These are phyloP conservation scores for Casaregolazyma suthepensis DNA, from an alignment of 1,139 yeast species.

Conservation along the genomic window DNA sequence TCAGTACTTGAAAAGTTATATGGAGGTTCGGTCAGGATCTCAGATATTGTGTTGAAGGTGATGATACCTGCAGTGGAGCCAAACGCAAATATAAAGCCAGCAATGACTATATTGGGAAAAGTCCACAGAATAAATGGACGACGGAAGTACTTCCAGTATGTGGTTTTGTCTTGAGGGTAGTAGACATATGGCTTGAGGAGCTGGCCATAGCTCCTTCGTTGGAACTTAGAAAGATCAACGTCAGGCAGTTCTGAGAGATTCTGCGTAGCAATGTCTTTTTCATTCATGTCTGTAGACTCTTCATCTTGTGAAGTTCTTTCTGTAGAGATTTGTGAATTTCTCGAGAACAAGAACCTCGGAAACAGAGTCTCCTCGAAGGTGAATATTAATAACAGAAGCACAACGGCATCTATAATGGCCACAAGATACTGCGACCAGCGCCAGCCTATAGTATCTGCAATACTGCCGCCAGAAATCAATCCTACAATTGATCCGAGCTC, in stretches of 20 bases:
- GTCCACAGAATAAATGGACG: conserved; percentile 14
- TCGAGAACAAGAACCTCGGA: conserved; percentile 22
- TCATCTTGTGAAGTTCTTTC: neutral
- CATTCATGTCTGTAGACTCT: neutral
- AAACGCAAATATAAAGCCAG: conserved; percentile 56
- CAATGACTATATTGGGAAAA: conserved; percentile 35
- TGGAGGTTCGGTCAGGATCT: conserved; percentile 45
- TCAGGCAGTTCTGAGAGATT: neutral
- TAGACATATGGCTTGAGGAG: neutral
- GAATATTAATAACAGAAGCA: conserved; percentile 48
- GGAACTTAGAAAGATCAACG: neutral
- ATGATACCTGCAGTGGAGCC: conserved; percentile 45
- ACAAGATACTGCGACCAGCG: conserved; percentile 82
- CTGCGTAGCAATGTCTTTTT: neutral
- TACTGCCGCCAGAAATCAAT: conserved; percentile 69
- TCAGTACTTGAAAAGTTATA: conserved; percentile 62
- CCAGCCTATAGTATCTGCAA: conserved; percentile 52
- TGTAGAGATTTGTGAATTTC: neutral
- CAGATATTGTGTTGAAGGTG: conserved; percentile 52
- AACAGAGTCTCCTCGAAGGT: conserved; percentile 74
- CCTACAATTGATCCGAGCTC: conserved; percentile 73
- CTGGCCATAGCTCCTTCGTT: neutral
- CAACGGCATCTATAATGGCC: conserved; percentile 57
- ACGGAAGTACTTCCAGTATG: neutral
- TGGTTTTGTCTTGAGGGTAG: neutral